Evolutionary conservation across 2,329 filamentous ascomycete species (phyloP).

Genomic region (Colletotrichum spaethianum): DNA sequence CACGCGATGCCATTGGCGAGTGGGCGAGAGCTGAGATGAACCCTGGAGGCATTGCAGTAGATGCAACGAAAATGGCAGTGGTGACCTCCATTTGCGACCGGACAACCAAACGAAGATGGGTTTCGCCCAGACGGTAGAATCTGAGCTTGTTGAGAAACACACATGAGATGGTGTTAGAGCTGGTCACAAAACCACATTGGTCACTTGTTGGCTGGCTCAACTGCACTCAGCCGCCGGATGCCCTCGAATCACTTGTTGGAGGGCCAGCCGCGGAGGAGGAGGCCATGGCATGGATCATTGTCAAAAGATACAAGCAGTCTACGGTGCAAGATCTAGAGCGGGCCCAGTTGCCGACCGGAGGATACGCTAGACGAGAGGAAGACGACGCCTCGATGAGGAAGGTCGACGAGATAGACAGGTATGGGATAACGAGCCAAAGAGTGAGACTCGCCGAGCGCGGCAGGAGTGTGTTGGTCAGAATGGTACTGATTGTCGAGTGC

Average conservation of each 20-base stretch:
- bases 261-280: not conserved
- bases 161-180: not conserved
- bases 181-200: not conserved
- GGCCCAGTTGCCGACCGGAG: not conserved
- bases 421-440: conserved; percentile 10
- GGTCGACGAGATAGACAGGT: conserved; percentile 18
- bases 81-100: conserved; percentile 1
- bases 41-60: conserved; percentile 17
- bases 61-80: not conserved
- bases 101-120: not conserved
- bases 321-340: not conserved
- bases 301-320: not conserved
- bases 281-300: conserved; percentile 6
- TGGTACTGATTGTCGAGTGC: not conserved
- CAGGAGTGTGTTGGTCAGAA: not conserved
- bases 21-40: conserved; percentile 32
- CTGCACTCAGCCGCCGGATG: not conserved
- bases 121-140: not conserved
- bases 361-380: not conserved
- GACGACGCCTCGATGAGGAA: conserved; percentile 20
- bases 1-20: conserved; percentile 27
- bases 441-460: conserved; percentile 33
- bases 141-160: not conserved
- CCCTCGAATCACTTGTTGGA: not conserved
- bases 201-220: not conserved